Conservation (phyloP, 805 yeast genomes). For the Yamadazyma phyllophila region DNA sequence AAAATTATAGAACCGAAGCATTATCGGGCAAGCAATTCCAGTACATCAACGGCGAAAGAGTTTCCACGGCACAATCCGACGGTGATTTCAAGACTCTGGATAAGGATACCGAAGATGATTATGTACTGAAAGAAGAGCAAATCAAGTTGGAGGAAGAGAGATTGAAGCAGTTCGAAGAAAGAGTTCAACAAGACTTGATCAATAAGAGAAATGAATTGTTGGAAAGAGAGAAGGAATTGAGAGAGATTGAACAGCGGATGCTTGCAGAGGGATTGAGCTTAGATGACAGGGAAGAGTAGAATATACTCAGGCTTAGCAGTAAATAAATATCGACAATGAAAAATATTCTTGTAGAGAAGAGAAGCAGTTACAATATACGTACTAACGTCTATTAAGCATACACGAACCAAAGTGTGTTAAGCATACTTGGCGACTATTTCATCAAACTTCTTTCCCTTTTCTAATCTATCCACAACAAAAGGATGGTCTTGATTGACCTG, state of each 20-base stretch:
- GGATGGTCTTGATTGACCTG: constrained; percentile 55
- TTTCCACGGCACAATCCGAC: background rate
- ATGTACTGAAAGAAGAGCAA: constrained; percentile 77
- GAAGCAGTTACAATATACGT: no score
- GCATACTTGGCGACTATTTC: constrained; percentile 61
- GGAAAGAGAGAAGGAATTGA: constrained; percentile 80
- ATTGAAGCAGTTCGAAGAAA: constrained; percentile 78
- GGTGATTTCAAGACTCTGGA: constrained; percentile 10
- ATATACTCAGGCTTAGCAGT: background rate
- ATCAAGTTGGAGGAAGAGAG: constrained; percentile 87
- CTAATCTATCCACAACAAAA: constrained; percentile 54
- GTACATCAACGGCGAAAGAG: constrained; percentile 22
- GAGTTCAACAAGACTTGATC: constrained; percentile 83
- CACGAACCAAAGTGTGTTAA: no score
- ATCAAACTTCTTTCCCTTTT: constrained; percentile 65
- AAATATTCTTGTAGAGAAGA: no score
- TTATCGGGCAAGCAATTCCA: constrained; percentile 60
- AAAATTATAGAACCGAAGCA: constrained; percentile 85
- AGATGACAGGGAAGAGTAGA: constrained; percentile 19
- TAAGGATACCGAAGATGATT: constrained; percentile 21
- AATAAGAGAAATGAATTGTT: constrained; percentile 78
- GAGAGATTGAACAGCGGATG: constrained; percentile 72
- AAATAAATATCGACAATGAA: background rate
- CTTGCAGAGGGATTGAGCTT: constrained; percentile 53
- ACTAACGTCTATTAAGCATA: no score